phyloP scores from a whole-genome alignment of 371 early-diverging fungal species.

The Apophysomyces elegans region DNA sequence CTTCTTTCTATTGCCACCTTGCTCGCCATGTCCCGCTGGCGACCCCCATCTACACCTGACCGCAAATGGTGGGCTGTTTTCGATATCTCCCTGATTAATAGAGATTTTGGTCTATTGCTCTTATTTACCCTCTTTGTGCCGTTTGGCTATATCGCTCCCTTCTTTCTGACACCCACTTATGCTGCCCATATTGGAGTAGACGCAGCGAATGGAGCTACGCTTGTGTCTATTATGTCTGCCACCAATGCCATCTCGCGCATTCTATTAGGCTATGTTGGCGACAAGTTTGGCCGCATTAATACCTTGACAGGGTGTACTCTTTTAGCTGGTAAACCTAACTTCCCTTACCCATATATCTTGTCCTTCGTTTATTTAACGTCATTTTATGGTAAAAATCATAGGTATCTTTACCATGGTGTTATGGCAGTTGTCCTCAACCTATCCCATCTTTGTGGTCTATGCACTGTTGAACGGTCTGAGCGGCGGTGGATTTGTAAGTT shows the following conservation, averaged over 20 bases:
- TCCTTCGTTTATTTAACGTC: too few species aligned
- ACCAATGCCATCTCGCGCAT: slow-evolving; percentile 52
- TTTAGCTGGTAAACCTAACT: slow-evolving; percentile 35
- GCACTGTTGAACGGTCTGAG: slow-evolving; percentile 52
- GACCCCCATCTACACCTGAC: slow-evolving; percentile 22
- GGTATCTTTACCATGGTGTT: slow-evolving; percentile 57
- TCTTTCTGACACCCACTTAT: slow-evolving; percentile 46
- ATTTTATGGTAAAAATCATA: not conserved
- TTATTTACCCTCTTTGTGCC: slow-evolving; percentile 32
- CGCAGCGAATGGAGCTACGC: slow-evolving; percentile 37
- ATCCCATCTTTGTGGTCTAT: slow-evolving; percentile 52
- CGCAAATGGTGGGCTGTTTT: slow-evolving; percentile 17
- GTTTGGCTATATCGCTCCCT: slow-evolving; percentile 40
- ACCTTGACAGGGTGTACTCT: slow-evolving; percentile 54
- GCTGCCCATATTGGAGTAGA: slow-evolving; percentile 37
- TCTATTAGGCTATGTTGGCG: slow-evolving; percentile 40
- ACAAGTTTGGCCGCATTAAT: slow-evolving; percentile 50
- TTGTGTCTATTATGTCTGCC: slow-evolving; percentile 45
- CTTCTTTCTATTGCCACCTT: slow-evolving; percentile 42
- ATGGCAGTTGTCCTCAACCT: slow-evolving; percentile 64
- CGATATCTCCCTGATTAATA: slow-evolving; percentile 24
- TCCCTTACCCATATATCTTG: too few species aligned
- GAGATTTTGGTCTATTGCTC: slow-evolving; percentile 23
- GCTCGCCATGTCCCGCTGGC: slow-evolving; percentile 37
- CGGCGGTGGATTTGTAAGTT: slow-evolving; percentile 50